Conservation (phyloP, 805 yeast species). For the Starmerella powellii region DNA sequence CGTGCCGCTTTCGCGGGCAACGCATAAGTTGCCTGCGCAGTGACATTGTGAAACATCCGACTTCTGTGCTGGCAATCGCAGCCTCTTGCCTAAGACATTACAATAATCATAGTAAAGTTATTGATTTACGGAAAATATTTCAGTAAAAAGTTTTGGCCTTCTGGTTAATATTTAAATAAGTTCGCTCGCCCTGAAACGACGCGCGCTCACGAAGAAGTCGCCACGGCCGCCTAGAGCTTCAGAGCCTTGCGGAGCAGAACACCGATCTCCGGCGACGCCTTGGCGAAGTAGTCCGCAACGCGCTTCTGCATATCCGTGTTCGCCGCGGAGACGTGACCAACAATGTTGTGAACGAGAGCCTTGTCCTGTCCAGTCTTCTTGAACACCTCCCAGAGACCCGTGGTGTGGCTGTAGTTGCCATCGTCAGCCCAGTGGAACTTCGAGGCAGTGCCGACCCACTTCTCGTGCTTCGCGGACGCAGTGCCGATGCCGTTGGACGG, state of each 20-base stretch:
- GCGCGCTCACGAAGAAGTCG: too few species aligned
- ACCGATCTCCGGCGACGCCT: constrained; percentile 61
- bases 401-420: constrained; percentile 66
- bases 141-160: too few species aligned
- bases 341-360: constrained; percentile 71
- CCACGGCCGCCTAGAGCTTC: background rate
- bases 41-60: too few species aligned
- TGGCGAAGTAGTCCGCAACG: constrained; percentile 62
- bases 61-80: too few species aligned
- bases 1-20: too few species aligned
- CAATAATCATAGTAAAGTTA: too few species aligned
- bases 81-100: too few species aligned
- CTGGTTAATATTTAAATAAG: too few species aligned
- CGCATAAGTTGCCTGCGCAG: too few species aligned
- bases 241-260: constrained; percentile 34
- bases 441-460: constrained; percentile 69
- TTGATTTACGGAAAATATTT: too few species aligned
- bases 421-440: constrained; percentile 81
- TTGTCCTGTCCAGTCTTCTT: constrained; percentile 73
- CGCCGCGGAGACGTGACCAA: constrained; percentile 59
- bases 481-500: constrained; percentile 14
- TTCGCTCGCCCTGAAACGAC: too few species aligned
- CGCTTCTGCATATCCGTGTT: constrained; percentile 64
- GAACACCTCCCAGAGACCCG: constrained; percentile 64
- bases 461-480: constrained; percentile 44